phyloP scores from a whole-genome alignment of 306 rosid species.

The Cicer pinnatifidum region DNA sequence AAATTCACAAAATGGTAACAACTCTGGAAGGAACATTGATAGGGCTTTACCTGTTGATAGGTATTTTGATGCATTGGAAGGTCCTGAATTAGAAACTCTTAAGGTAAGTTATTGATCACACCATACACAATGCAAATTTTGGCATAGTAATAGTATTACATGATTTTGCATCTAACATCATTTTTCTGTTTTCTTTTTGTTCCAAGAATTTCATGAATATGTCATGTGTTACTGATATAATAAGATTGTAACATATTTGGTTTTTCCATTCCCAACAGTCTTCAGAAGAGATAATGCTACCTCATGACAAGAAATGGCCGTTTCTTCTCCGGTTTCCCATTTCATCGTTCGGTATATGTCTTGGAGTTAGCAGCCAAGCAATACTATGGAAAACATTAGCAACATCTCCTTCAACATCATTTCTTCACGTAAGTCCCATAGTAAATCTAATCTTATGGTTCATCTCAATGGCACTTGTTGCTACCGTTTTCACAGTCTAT shows the following conservation, averaged over 20 bases:
- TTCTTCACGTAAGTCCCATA: constrained; percentile 67
- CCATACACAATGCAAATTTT: constrained; percentile 3
- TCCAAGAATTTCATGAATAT: neutral
- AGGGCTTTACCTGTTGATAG: constrained; percentile 64
- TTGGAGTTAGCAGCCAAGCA: constrained; percentile 92
- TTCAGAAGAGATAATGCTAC: constrained; percentile 84
- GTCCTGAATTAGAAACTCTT: constrained; percentile 74
- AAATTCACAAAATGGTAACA: constrained; percentile 40
- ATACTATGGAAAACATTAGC: constrained; percentile 84
- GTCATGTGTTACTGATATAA: neutral
- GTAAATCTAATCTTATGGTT: constrained; percentile 68
- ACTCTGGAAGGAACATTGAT: constrained; percentile 35
- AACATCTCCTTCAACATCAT: constrained; percentile 62
- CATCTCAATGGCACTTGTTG: constrained; percentile 59
- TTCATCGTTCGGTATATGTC: constrained; percentile 82
- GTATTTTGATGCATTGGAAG: constrained; percentile 71
- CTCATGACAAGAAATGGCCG: constrained; percentile 78
- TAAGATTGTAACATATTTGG: constrained; percentile 31
- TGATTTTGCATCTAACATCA: neutral
- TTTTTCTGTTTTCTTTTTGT: neutral
- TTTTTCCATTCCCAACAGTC: constrained; percentile 51
- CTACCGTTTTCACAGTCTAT: constrained; percentile 52
- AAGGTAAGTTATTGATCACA: constrained; percentile 52
- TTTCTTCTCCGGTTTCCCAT: constrained; percentile 80
- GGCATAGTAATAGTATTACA: no score